These are phyloP conservation scores for Ilex aquifolium DNA, from an alignment of 257 asterid genomes.

Conservation along the genomic window DNA sequence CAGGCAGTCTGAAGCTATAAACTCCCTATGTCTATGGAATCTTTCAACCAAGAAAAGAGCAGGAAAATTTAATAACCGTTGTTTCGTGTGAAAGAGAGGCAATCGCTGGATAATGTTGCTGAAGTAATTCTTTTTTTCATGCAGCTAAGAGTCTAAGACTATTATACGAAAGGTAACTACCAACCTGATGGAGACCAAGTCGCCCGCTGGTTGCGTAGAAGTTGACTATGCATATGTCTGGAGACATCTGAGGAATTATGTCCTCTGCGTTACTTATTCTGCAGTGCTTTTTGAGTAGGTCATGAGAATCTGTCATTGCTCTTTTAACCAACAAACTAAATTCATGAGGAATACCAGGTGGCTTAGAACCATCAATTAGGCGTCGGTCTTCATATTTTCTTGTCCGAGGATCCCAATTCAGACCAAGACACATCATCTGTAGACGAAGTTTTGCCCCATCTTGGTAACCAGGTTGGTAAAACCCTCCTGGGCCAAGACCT, in stretches of 20 bases:
- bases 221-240: conserved; percentile 64
- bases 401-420: conserved; percentile 65
- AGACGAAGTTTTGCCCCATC: conserved; percentile 59
- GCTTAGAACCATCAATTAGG: conserved; percentile 29
- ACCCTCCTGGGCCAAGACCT: conserved; percentile 56
- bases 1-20: no score
- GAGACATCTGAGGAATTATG: conserved; percentile 47
- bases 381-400: conserved; percentile 33
- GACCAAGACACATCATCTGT: conserved; percentile 73
- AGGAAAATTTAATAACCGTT: no score
- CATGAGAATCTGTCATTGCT: conserved; percentile 35
- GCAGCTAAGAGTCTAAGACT: no score
- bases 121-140: no score
- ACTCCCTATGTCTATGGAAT: no score
- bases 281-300: conserved; percentile 21
- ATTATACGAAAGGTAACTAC: not conserved
- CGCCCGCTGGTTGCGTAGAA: conserved; percentile 42
- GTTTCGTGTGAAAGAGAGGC: no score
- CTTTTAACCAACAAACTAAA: conserved; percentile 29
- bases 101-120: no score
- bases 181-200: conserved; percentile 75
- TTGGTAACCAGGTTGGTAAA: conserved; percentile 52
- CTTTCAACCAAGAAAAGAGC: no score
- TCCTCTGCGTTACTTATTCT: conserved; percentile 20
- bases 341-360: conserved; percentile 44